A percentile compares a stretch with the other conserved stretches of the same genome.
phyloP scores from a whole-genome alignment of 2,329 filamentous ascomycete species.

The Berkeleyomyces rouxiae region DNA sequence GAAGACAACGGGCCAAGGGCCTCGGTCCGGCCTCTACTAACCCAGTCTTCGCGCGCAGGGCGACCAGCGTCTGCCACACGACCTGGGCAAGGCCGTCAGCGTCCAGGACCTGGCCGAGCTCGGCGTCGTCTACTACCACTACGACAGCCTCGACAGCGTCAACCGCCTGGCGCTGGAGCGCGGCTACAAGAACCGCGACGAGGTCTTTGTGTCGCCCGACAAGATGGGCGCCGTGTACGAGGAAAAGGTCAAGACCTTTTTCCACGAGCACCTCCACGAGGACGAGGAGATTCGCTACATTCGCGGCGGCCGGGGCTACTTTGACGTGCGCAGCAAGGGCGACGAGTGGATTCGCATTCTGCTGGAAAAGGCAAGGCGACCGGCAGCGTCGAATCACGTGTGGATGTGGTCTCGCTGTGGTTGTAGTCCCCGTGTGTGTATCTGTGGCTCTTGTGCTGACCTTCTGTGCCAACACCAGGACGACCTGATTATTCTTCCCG shows the following conservation, averaged over 20 bases:
- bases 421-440: not conserved
- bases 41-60: conserved; percentile 35
- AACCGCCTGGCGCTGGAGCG: conserved; percentile 58
- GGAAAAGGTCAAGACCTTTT: conserved; percentile 85
- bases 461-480: conserved; percentile 22
- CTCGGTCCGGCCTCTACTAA: conserved; percentile 4
- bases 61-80: conserved; percentile 82
- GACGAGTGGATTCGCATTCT: conserved; percentile 82
- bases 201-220: conserved; percentile 73
- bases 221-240: conserved; percentile 81
- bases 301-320: conserved; percentile 72
- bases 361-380: conserved; percentile 51
- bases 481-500: conserved; percentile 83
- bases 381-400: not conserved
- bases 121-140: conserved; percentile 64
- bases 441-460: not conserved
- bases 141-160: conserved; percentile 48
- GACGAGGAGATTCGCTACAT: conserved; percentile 98
- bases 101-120: conserved; percentile 50
- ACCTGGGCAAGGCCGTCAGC: conserved; percentile 58
- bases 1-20: not conserved
- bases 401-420: not conserved
- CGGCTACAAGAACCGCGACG: conserved; percentile 85
- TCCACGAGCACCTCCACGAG: conserved; percentile 89
- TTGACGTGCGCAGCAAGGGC: conserved; percentile 69